phyloP scores from a whole-genome alignment of 192 early-diverging fungal species.

The Jimgerdemannia lactiflua region DNA sequence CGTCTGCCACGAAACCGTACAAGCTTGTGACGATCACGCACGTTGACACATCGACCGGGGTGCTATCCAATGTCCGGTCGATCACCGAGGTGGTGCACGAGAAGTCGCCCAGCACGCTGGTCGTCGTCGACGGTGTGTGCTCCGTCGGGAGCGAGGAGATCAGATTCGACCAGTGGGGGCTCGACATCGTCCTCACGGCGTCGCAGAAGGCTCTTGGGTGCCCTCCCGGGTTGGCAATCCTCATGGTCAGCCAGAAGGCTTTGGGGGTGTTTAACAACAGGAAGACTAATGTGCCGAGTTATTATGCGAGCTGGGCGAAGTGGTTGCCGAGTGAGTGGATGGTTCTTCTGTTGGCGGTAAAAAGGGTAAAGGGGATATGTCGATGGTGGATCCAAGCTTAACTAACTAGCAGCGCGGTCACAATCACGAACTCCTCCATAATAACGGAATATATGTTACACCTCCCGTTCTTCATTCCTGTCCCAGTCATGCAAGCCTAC shows the following conservation, averaged over 20 bases:
- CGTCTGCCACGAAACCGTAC: constrained; percentile 50
- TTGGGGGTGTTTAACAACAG: constrained; percentile 64
- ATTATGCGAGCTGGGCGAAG: constrained; percentile 90
- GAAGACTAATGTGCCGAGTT: constrained; percentile 77
- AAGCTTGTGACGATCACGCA: constrained; percentile 93
- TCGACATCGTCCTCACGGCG: constrained; percentile 91
- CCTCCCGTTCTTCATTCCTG: too few relatives aligned
- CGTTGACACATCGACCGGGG: constrained; percentile 95
- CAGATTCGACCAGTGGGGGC: constrained; percentile 86
- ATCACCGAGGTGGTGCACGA: constrained; percentile 71
- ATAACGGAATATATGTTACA: too few relatives aligned
- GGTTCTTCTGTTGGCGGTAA: not conserved
- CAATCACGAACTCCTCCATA: not conserved
- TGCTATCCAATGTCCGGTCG: constrained; percentile 79
- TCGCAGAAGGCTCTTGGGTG: constrained; percentile 95
- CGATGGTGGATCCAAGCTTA: too few relatives aligned
- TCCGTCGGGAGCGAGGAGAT: constrained; percentile 93
- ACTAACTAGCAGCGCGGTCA: not conserved
- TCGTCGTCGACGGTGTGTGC: constrained; percentile 95
- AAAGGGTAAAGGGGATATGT: not conserved
- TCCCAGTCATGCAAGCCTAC: constrained; percentile 87
- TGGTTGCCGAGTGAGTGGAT: constrained; percentile 80
- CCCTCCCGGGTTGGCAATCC: constrained; percentile 90
- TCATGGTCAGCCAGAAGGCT: constrained; percentile 79
- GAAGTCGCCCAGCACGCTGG: constrained; percentile 81